phyloP scores from a whole-genome alignment of 1,284 basidiomycete species.

The Puccinia hordei region DNA sequence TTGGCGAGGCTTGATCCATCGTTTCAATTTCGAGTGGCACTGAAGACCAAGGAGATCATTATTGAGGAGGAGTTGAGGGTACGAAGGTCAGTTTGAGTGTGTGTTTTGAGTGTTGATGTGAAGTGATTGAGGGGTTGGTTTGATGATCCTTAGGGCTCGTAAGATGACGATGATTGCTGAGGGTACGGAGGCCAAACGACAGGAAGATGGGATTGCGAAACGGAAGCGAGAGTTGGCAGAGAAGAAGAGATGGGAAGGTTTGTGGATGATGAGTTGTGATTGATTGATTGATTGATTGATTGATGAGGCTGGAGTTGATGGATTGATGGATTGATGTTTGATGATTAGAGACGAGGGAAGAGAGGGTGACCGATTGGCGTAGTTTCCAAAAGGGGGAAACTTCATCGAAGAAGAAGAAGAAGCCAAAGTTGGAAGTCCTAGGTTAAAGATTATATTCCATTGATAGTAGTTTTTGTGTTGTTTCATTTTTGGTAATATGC shows the following conservation, averaged over 20 bases:
- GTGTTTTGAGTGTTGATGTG: neutral
- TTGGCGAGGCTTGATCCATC: slow-evolving; percentile 20
- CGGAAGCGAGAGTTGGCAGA: slow-evolving; percentile 45
- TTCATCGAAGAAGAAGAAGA: slow-evolving; percentile 48
- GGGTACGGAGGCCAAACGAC: slow-evolving; percentile 43
- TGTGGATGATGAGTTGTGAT: too few species aligned
- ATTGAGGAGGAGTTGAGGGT: slow-evolving; percentile 47
- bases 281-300: too few species aligned
- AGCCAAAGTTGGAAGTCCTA: slow-evolving; percentile 42
- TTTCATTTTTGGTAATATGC: too few species aligned
- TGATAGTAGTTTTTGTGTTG: too few species aligned
- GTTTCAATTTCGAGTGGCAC: slow-evolving; percentile 26
- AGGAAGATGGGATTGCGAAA: slow-evolving; percentile 43
- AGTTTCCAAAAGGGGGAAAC: slow-evolving; percentile 45
- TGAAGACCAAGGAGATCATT: slow-evolving; percentile 47
- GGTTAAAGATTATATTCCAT: too few species aligned
- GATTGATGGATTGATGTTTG: neutral
- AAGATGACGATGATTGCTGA: slow-evolving; percentile 51
- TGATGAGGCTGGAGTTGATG: too few species aligned
- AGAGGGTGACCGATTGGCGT: slow-evolving; percentile 44
- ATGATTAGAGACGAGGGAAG: slow-evolving; percentile 35
- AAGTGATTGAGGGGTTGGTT: neutral
- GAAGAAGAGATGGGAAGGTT: slow-evolving; percentile 49
- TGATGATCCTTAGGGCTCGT: slow-evolving; percentile 13
- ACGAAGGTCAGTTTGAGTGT: slow-evolving; percentile 8